These are phyloP conservation scores for Eucalyptus brandiana DNA, from an alignment of 345 rosid species.

Conservation along the genomic window DNA sequence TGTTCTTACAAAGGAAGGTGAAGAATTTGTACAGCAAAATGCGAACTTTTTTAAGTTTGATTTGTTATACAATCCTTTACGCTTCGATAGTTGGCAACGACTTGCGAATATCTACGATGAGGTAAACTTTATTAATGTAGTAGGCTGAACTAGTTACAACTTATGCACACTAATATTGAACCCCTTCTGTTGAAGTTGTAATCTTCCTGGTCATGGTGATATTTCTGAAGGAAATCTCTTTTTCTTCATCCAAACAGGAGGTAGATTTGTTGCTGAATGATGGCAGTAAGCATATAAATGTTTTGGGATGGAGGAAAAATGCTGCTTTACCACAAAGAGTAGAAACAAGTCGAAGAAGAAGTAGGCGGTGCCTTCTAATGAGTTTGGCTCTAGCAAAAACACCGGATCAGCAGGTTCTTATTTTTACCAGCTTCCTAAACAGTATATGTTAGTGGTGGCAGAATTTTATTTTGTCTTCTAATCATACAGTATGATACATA, in stretches of 20 bases:
- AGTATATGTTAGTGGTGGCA: neutral
- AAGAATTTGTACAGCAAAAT: conserved; percentile 91
- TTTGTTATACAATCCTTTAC: conserved; percentile 76
- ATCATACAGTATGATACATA: neutral
- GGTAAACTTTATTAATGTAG: conserved; percentile 28
- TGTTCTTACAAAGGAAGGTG: conserved; percentile 97
- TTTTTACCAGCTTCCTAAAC: neutral
- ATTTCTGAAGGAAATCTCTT: neutral
- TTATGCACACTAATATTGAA: neutral
- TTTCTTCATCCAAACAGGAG: conserved; percentile 47
- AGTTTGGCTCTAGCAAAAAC: conserved; percentile 92
- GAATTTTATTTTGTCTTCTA: neutral
- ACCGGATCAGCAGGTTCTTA: conserved; percentile 66
- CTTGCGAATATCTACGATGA: conserved; percentile 92
- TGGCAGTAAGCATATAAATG: conserved; percentile 98
- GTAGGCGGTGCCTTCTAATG: conserved; percentile 84
- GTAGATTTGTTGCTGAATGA: conserved; percentile 96
- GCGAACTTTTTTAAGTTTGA: conserved; percentile 84
- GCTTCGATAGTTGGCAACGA: conserved; percentile 91
- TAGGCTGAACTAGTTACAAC: neutral
- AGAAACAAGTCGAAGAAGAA: conserved; percentile 90
- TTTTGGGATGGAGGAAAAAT: conserved; percentile 84
- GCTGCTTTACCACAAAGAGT: conserved; percentile 71
- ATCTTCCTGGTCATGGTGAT: neutral
- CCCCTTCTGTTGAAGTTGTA: neutral